phyloP scores from a whole-genome alignment of 2,329 filamentous ascomycete genomes.

The Penicillium paneum region DNA sequence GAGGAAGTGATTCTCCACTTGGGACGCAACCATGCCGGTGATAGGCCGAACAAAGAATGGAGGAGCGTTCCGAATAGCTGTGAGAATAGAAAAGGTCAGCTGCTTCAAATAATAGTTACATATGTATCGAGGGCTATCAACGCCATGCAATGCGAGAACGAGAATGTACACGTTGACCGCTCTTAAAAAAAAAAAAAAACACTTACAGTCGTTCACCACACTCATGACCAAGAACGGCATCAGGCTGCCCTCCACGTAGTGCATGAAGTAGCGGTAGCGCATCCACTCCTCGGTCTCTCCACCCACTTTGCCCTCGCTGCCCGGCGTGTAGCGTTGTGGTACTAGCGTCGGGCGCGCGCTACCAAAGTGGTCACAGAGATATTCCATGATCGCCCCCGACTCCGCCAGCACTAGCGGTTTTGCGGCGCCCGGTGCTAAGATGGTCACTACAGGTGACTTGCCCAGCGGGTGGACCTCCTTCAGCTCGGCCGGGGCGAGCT shows the following conservation, averaged over 20 bases:
- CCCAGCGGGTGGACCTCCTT: conserved; percentile 78
- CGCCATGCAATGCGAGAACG: background rate
- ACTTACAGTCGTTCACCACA: conserved; percentile 59
- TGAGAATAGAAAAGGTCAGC: background rate
- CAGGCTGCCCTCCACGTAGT: conserved; percentile 80
- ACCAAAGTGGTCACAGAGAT: conserved; percentile 68
- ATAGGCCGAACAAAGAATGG: conserved; percentile 69
- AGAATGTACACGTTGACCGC: background rate
- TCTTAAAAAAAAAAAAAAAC: background rate
- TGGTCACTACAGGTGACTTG: conserved; percentile 75
- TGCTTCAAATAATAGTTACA: background rate
- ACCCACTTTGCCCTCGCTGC: conserved; percentile 54
- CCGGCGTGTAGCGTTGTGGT: conserved; percentile 50
- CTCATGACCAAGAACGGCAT: conserved; percentile 68
- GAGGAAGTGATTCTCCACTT: conserved; percentile 42
- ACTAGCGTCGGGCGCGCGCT: conserved; percentile 39
- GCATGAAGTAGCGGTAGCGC: conserved; percentile 67
- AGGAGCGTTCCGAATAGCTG: conserved; percentile 23
- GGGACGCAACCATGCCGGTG: conserved; percentile 52
- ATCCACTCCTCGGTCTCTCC: conserved; percentile 60
- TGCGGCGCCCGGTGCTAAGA: conserved; percentile 49
- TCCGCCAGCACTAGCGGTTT: conserved; percentile 69
- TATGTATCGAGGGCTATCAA: background rate
- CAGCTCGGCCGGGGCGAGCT: conserved; percentile 71
- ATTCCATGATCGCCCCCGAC: conserved; percentile 76